Base-by-base conservation (phyloP, 805 yeast genomes). In the Suhomyces xylopsoci region DNA sequence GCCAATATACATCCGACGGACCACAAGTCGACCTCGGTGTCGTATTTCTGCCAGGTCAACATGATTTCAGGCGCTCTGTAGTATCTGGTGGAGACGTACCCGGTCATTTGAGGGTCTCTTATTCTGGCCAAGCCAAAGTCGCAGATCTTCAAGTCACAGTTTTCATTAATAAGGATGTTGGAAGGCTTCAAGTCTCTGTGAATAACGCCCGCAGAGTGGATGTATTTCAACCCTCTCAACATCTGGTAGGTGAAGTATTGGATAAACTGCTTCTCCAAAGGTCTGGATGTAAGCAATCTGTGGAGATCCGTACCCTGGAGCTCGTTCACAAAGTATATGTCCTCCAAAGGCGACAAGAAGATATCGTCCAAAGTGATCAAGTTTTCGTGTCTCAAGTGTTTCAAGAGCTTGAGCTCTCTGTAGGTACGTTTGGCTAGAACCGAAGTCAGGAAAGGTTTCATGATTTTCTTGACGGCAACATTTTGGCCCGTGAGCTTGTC, bases 81-180 rank as follows among this genome's bases (percentile, higher is more conserved):
- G 76, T 91, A 93, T 64, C 99, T 74, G 3, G 99, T 93, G 5
- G 96, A 87, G 15, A 93, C 99, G 68, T 93, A 93, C 8, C 98
- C 99, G 0, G 98, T 93, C 99, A 93, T 93, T 69, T 93, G 98
- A 12, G 97, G 97, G 73, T 93, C 99, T 76, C 93, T 97, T 65
- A 93, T 88, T 67, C 99, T 82, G 32, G 98, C 98, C 55, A 93
- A 78, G 20, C 99, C 99, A 68, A 93, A 90, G 70, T 90, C 97
- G 73, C 96, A 90, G 62, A 90, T 90, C 70, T 90, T 90, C 66
- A 90, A 78, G 71, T 90, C 97, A 70, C 97, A 90, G 70, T 89
- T 89, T 71, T 90, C 96, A 67, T 90, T 90, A 63, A 90, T 86
- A 55, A 90, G 77, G 52, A 90, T 88, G 70, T 90, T 90, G 55